Evolutionary conservation across 345 rosid genomes (phyloP), one percentile per base, ranked within the genome.

Genomic region (Linum trigynum): DNA sequence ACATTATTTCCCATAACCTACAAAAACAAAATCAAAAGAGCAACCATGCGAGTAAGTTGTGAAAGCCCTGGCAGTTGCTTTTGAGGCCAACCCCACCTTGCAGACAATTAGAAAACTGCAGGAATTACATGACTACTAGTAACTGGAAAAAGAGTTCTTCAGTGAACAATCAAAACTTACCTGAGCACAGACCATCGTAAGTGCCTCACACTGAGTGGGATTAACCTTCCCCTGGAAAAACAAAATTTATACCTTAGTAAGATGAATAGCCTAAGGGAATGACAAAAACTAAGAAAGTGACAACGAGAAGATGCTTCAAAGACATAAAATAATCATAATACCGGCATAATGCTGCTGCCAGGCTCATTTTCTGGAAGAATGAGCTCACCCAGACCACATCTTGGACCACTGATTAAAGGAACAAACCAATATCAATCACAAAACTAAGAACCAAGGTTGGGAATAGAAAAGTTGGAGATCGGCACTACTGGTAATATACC

Each of bases 311-410:
- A 9, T 48, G 9, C 1, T 12, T 48, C 14, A 48, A 48, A 15
- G 14, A 48, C 14, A 15, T 2, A 9, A 15, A 48, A 9, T 9
- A 48, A 9, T 1, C 9, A 68, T 23, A 72, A 68, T 86, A 92
- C 98, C 55, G 97, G 98, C 98, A 92, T 92, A 69, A 90, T 92
- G 77, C 97, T 92, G 89, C 98, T 92, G 71, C 98, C 98, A 32
- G 96, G 97, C 82, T 92, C 98, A 72, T 92, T 92, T 86, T 92
- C 98, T 73, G 97, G 98, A 70, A 92, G 95, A 83, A 86, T 81
- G 69, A 92, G 97, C 75, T 92, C 98, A 67, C 98, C 98, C 48
- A 92, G 97, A 69, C 98, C 98, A 59, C 96, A 92, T 70, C 97
- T 85, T 63, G 98, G 98, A 77, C 97, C 98, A 64, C 98, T 88